Evolutionary conservation across 202 grass and related monocot species (phyloP), one percentile per base, ranked within the genome.

Genomic region (Alloteropsis angusta): DNA sequence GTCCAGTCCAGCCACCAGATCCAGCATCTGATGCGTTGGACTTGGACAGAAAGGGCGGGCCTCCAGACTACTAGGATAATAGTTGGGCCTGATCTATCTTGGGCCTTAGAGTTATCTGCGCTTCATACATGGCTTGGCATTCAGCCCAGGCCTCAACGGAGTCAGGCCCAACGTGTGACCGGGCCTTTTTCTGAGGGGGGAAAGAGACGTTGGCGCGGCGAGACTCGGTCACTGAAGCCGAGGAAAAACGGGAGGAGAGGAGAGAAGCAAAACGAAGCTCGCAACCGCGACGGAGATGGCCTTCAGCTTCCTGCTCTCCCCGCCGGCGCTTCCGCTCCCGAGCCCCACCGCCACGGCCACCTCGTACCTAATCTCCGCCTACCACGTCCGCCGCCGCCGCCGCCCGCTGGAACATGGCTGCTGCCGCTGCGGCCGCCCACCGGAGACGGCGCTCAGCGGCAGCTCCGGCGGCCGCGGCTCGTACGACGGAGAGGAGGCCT

Each of bases 391-490:
- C 8, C 26, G 25, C 50, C 59, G n/a, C 15, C 72, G 19, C 15
- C 55, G 62, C n/a, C 63, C 21, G 54, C 75, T 25, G 53, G 53
- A 54, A n/a, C 35, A 41, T 44, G 56, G 70, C 47, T 76, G 70
- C 47, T 76, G 76, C 65, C 76, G 65, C 85, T 71, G 85, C 66
- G 37, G 58, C 38, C 73, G 77, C 72, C 62, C 82, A 18, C 71
- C 65, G 47, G 77, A 65, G 82, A 30, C 22, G 42, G 5, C 77
- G 11, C 37, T 78, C 28, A 15, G 50, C 43, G 21, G 25, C 32
- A 65, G 65, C 49, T 30, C 52, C 26, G 76, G 69, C 10, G 68
- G 37, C 18, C 44, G 26, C 4, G 70, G 28, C 25, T 71, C 61
- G 1, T 69, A 74, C 62, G 80, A 47, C 28, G 71, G 34, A 15